Evolutionary conservation across 1,284 basidiomycete species (phyloP), one percentile per base, ranked within the genome.

Genomic region (Cryptococcus floricola): DNA sequence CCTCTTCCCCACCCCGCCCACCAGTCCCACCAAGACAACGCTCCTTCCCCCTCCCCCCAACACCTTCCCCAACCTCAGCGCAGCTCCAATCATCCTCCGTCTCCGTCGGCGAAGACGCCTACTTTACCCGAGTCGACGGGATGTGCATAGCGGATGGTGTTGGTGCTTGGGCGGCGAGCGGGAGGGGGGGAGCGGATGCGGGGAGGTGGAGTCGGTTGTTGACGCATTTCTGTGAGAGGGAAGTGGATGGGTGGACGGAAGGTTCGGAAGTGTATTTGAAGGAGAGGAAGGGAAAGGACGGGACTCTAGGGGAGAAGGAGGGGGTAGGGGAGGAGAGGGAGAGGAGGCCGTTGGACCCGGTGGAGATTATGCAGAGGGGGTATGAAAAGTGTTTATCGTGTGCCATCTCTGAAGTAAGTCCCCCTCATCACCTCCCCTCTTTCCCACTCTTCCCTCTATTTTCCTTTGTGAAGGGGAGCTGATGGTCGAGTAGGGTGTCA

Each of bases 351-450:
- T 66, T 80, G 38, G 79, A 83, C 66, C 82, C 83, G 0, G 79
- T 83, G 46, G 80, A 82, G 48, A 78, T 84, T 47, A 80, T 84
- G 76, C 82, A 84, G 63, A 70, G 70, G 41, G 82, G 81, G 0
- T 84, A 80, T 70, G 82, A 83, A 57, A 80, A 80, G 47, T 81
- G 80, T 60, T 67, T 77, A 56, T 68, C 71, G 18, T 80, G 72
- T 66, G 77, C 77, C 23, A 70, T 70, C 6, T 57, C 68, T 6
- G 77, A 80, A 71, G 77, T 79, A 53, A 60, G 73, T 57, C 13
- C 3, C 3, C 48, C 13, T 38, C n/a, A 19, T 31, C 31, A 45
- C 6, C 13, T 25, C 34, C 39, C 16, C 4, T 18, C 12, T 14
- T 14, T 48, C n/a, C 34, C 19, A 14, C n/a, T 4, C 51, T 38